Base-by-base conservation (phyloP, 2,329 filamentous ascomycete genomes). In the Pseudocercospora pini-densiflorae region DNA sequence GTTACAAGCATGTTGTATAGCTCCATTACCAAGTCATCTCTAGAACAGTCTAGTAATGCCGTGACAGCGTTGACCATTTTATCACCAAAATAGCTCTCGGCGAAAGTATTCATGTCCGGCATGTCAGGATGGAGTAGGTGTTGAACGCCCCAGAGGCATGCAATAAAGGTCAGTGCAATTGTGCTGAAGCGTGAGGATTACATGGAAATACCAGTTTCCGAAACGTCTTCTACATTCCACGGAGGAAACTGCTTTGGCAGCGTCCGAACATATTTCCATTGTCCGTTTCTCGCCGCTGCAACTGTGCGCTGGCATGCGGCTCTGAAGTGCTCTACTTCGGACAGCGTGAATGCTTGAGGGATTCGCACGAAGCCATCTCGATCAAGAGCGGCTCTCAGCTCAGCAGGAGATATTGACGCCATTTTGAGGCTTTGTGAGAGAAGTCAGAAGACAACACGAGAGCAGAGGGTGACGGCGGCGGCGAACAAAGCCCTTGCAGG, bases 211-310 rank as follows among this genome's bases (percentile, higher is more conserved):
- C 92, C 92, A 60, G 82, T 79, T 0, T 83, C 81, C 1, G 84
- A 81, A 19, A 69, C 69, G 16, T 76, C 71, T 59, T 83, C 82
- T 9, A 62, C 65, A n/a, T 83, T 83, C 93, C 93, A 97, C 0
- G 93, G 93, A 0, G 93, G 93, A 81, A 97, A 97, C 79, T 97
- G 93, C 79, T 96, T 96, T 62, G 92, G 92, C 2, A 95, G 87
- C 0, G 92, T 94, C 70, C 93, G 90, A 74, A 96, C 89, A 79
- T 91, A 86, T 2, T 92, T 92, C 93, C 93, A 97, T 68, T 84
- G 75, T 43, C 92, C 92, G n/a, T 82, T 72, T 69, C 91, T 88
- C 49, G 91, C 90, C 49, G 87, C 81, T 2, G 80, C 76, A 21
- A 88, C 88, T n/a, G 87, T 85, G 64, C 84, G 78, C 36, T 81